Conservation (phyloP, 352 stramenopile genomes). For the Bremia lactucae region DNA sequence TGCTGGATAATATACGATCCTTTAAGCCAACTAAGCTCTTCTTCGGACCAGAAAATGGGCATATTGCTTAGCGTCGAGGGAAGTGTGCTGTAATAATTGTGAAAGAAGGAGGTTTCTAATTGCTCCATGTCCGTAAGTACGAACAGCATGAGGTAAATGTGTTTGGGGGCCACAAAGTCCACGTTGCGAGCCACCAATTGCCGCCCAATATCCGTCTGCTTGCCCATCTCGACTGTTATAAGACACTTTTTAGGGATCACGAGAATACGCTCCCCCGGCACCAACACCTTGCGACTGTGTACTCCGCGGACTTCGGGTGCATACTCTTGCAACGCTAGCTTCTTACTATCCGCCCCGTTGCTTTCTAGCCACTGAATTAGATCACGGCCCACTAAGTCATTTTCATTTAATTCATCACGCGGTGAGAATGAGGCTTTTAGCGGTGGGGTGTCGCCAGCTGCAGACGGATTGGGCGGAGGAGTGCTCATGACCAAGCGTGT, state of each 20-base stretch:
- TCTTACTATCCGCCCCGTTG: slow-evolving; percentile 64
- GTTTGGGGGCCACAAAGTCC: slow-evolving; percentile 97
- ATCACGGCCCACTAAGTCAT: slow-evolving; percentile 46
- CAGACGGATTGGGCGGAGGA: slow-evolving; percentile 12
- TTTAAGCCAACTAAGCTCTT: slow-evolving; percentile 89
- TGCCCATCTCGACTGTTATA: slow-evolving; percentile 99
- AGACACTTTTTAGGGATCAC: slow-evolving; percentile 92
- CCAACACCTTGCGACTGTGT: slow-evolving; percentile 82
- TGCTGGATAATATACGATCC: slow-evolving; percentile 89
- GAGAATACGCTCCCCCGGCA: slow-evolving; percentile 82
- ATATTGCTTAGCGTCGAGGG: slow-evolving; percentile 94
- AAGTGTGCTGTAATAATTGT: slow-evolving; percentile 96
- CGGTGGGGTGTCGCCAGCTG: neutral
- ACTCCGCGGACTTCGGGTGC: slow-evolving; percentile 88
- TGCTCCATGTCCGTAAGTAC: slow-evolving; percentile 94
- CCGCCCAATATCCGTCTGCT: slow-evolving; percentile 91
- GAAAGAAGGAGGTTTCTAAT: slow-evolving; percentile 74
- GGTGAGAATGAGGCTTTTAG: neutral
- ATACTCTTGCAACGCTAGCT: slow-evolving; percentile 81
- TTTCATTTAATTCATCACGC: slow-evolving; percentile 8
- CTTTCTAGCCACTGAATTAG: slow-evolving; percentile 69
- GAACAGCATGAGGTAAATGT: slow-evolving; percentile 99
- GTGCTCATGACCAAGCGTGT: slow-evolving; percentile 23
- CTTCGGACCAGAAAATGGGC: slow-evolving; percentile 97
- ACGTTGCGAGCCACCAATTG: slow-evolving; percentile 88